Percentiles rank a stretch among this genome's conserved stretches.
Conservation (phyloP, 2,329 filamentous ascomycete species). For the Tolypocladium ophioglossoides region DNA sequence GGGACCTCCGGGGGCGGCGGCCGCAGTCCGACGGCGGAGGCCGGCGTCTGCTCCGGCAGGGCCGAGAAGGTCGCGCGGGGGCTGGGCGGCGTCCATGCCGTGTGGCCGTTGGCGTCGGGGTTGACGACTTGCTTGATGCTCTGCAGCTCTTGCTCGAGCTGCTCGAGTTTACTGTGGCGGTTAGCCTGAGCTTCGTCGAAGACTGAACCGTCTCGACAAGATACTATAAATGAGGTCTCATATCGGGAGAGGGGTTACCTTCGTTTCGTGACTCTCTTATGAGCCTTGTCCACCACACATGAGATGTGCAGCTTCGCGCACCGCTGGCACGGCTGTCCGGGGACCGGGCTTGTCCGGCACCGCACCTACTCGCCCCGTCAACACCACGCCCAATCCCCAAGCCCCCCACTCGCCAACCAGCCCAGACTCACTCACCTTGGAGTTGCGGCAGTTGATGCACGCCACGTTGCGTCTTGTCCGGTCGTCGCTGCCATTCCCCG, state of each 20-base stretch:
- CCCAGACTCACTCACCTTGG: conserved; percentile 20
- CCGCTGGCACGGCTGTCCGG: conserved; percentile 31
- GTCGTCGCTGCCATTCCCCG: conserved; percentile 11
- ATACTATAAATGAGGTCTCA: not conserved
- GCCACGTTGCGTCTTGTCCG: conserved; percentile 26
- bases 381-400: not conserved
- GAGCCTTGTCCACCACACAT: conserved; percentile 35
- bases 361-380: conserved; percentile 24
- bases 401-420: too few relatives aligned
- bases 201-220: not conserved
- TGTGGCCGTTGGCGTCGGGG: conserved; percentile 9
- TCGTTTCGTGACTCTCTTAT: conserved; percentile 34
- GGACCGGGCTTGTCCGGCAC: conserved; percentile 27
- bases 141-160: conserved; percentile 42
- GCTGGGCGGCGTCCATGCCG: conserved; percentile 17
- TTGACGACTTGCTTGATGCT: conserved; percentile 42
- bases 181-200: not conserved
- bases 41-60: conserved; percentile 10
- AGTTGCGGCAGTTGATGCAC: conserved; percentile 27
- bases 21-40: conserved; percentile 4
- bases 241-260: conserved; percentile 18
- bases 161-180: conserved; percentile 38
- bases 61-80: conserved; percentile 14
- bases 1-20: conserved; percentile 6
- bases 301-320: conserved; percentile 31